Evolutionary conservation across 345 rosid species (phyloP).

Genomic region (Bruguiera sexangula): DNA sequence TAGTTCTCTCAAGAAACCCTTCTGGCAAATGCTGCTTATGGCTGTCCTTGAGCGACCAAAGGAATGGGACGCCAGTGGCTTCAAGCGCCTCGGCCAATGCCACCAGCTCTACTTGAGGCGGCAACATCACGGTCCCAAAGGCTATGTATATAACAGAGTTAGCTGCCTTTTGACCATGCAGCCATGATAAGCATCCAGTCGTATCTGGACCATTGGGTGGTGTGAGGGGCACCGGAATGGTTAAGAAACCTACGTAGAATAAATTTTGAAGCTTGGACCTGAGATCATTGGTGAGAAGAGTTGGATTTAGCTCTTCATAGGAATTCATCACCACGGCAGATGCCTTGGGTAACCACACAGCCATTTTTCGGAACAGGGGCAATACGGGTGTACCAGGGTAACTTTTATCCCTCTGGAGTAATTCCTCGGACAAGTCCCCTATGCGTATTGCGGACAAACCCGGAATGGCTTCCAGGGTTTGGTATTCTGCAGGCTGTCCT

Average conservation of each 20-base stretch:
- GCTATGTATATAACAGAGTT: constrained; percentile 1
- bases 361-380: too few species aligned
- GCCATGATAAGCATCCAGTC: constrained; percentile 2
- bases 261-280: not conserved
- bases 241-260: not conserved
- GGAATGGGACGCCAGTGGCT: constrained; percentile 5
- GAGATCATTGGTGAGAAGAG: not conserved
- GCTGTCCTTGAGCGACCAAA: constrained; percentile 23
- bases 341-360: not conserved
- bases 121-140: constrained; percentile 4
- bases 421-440: not conserved
- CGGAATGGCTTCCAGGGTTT: constrained; percentile 1
- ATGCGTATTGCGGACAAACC: constrained; percentile 2
- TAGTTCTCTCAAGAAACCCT: constrained; percentile 3
- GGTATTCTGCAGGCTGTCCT: not conserved
- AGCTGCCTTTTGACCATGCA: not conserved
- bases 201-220: not conserved
- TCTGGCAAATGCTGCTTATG: constrained; percentile 3
- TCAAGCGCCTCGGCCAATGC: not conserved
- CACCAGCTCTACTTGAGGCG: not conserved
- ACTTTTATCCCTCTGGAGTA: too few species aligned
- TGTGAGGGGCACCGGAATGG: not conserved
- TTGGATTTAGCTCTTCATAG: constrained; percentile 4
- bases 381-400: not conserved
- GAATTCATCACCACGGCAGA: not conserved